Base-by-base conservation (phyloP, 352 stramenopile species). In the Phytophthora capsici region DNA sequence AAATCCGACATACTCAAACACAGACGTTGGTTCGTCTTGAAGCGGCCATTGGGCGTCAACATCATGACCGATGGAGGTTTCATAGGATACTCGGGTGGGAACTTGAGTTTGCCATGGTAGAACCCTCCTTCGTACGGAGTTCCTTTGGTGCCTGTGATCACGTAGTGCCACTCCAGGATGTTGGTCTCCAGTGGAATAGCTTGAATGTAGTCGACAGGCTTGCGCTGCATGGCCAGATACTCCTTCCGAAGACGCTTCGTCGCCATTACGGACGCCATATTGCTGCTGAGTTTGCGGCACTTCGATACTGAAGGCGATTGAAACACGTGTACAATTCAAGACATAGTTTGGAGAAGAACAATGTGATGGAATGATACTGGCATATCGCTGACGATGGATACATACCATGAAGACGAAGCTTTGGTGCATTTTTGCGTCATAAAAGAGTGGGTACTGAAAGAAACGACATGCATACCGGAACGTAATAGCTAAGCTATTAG, bases 1-100 rank as follows among this genome's bases (percentile, higher is more conserved):
- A 97, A 98, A 72, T 98, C 95, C 46, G 86, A 97, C 94, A 98
- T 98, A 64, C 80, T 96, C 5, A 99, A 77, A 82, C 96, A 99
- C 41, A 99, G 75, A 19, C 93, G 79, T 66, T 96, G 84, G 73
- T 98, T 98, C 14, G 93, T 94, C 71, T 97, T 96, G 75, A 99
- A 99, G 43, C 96, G 89, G 17, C 96, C 96, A 50, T 95, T 98
- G 17, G 92, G 93, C 26, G 96, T 98, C 17, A 95, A 68, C 95
- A 99, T 98, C 25, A 98, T 87, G 43, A 99, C 91, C 37, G 88
- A 86, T n/a, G 96, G 96, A 34, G 96, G 96, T 78, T 98, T 98
- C 79, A 98, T 95, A 16, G 96, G 96, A 63, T 99, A 99, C 69
- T 98, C 89, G 40, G 88, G 92, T 6, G 94, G 94, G 62, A 99